phyloP scores from a whole-genome alignment of 2,329 filamentous ascomycete species.

The Monosporascus cannonballus region DNA sequence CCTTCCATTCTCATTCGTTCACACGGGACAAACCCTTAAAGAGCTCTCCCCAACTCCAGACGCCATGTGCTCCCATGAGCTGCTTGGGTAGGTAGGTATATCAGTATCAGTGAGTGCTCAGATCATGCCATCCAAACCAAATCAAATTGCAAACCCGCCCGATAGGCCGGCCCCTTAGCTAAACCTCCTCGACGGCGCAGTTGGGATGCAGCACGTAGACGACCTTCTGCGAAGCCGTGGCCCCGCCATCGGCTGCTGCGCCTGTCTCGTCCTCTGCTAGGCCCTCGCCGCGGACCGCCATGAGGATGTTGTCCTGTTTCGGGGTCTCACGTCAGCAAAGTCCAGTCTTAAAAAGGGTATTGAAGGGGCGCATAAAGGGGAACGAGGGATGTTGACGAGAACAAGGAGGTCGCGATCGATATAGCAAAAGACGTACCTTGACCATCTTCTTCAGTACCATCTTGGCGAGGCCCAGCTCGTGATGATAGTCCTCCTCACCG shows the following conservation, averaged over 20 bases:
- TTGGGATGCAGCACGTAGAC: slow-evolving; percentile 94
- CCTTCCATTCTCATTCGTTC: no score
- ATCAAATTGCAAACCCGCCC: no score
- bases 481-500: slow-evolving; percentile 73
- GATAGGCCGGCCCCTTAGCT: slow-evolving; percentile 3
- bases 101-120: no score
- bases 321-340: slow-evolving; percentile 19
- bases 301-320: slow-evolving; percentile 76
- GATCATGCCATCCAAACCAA: no score
- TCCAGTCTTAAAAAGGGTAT: background rate
- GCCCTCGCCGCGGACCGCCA: slow-evolving; percentile 64
- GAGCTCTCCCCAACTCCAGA: no score
- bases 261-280: slow-evolving; percentile 41
- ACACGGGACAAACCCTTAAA: no score
- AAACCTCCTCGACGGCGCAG: slow-evolving; percentile 69
- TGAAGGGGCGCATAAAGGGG: no score
- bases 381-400: no score
- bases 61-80: no score
- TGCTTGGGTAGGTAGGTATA: no score
- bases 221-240: slow-evolving; percentile 42
- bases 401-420: background rate
- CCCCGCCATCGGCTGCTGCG: slow-evolving; percentile 36
- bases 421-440: slow-evolving; percentile 56
- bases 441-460: slow-evolving; percentile 93
- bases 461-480: slow-evolving; percentile 43